A percentile compares a stretch with the other conserved stretches of the same genome.
These are phyloP conservation scores for Syzygium malaccense DNA, from an alignment of 441 rosid genomes.

Conservation along the genomic window DNA sequence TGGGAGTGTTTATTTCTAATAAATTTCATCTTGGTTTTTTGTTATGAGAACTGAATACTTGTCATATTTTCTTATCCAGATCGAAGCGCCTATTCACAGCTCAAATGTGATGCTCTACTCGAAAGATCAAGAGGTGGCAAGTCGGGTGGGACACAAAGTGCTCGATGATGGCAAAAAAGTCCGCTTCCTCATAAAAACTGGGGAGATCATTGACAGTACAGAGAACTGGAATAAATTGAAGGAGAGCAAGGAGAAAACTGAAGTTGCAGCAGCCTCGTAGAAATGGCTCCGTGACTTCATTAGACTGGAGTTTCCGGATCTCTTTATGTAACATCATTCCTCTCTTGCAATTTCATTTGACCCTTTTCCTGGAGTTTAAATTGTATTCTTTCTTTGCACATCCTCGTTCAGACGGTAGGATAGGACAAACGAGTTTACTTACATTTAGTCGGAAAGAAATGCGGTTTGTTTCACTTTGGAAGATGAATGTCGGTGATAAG, in stretches of 20 bases:
- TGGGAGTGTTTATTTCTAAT: not conserved
- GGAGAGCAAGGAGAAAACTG: conserved; percentile 54
- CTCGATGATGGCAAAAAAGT: conserved; percentile 69
- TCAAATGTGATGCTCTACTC: conserved; percentile 95
- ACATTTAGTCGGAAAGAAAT: not conserved
- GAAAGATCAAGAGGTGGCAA: conserved; percentile 63
- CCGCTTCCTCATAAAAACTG: conserved; percentile 79
- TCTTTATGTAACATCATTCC: not conserved
- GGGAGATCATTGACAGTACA: conserved; percentile 64
- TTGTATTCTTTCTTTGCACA: not conserved
- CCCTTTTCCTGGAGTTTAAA: not conserved
- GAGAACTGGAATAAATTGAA: conserved; percentile 76
- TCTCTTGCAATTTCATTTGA: not conserved
- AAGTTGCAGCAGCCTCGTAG: conserved; percentile 31
- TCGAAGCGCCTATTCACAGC: conserved; percentile 93
- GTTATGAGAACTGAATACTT: not conserved
- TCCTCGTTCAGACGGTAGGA: not conserved
- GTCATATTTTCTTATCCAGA: conserved; percentile 36
- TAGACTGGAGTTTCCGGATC: conserved; percentile 5
- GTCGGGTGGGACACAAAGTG: conserved; percentile 80
- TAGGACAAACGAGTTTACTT: not conserved
- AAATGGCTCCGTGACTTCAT: not conserved
- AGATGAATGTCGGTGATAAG: not conserved
- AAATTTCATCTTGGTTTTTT: not conserved
- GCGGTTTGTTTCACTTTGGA: not conserved